Percentiles rank a stretch among this genome's conserved stretches.
Conservation (phyloP, 306 rosid genomes). For the Lotus japonicus region DNA sequence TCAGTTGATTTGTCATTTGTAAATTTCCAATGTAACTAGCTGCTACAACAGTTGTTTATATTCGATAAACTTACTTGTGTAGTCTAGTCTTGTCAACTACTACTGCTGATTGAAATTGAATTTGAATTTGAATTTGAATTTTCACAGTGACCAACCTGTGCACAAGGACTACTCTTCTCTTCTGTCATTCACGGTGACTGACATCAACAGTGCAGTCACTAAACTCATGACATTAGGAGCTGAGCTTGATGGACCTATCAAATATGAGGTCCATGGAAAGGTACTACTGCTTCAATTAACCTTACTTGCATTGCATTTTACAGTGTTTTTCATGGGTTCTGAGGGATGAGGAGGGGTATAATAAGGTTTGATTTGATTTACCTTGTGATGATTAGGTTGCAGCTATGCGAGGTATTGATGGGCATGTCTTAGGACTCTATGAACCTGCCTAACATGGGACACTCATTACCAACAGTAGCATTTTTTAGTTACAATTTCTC, state of each 20-base stretch:
- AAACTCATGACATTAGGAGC: constrained; percentile 72
- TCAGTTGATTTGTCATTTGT: too few species aligned
- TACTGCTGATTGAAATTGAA: constrained; percentile 15
- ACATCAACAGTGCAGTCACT: constrained; percentile 49
- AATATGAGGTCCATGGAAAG: constrained; percentile 70
- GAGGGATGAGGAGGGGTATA: too few species aligned
- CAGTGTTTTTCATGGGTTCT: too few species aligned
- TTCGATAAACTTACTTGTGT: too few species aligned
- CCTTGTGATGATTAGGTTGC: constrained; percentile 53
- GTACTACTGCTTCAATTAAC: too few species aligned
- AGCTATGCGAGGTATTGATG: constrained; percentile 62
- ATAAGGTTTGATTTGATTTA: constrained; percentile 9
- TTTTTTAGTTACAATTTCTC: too few species aligned
- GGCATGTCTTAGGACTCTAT: constrained; percentile 73
- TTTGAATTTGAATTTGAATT: background rate
- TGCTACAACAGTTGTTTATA: too few species aligned
- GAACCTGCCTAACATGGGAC: constrained; percentile 46
- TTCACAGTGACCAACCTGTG: constrained; percentile 50
- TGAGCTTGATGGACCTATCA: constrained; percentile 76
- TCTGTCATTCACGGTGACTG: constrained; percentile 68
- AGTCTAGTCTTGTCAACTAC: background rate
- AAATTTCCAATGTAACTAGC: too few species aligned
- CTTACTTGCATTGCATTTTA: too few species aligned
- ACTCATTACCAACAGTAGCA: constrained; percentile 7
- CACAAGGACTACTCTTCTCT: constrained; percentile 66